Conservation (phyloP, 768 basidiomycete genomes). For the Suillus sp. region DNA sequence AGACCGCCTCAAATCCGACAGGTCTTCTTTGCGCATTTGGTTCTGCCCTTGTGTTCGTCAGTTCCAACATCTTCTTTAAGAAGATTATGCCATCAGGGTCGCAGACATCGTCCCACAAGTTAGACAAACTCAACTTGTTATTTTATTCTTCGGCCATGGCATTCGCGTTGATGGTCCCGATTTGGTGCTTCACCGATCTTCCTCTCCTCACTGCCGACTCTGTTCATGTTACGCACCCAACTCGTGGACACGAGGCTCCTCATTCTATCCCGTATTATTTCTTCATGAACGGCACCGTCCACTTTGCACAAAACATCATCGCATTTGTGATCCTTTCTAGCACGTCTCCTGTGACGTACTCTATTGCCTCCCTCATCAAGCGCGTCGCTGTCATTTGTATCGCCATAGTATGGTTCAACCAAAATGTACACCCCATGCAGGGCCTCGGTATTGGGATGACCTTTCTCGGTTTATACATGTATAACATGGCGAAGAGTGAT, state of each 20-base stretch:
- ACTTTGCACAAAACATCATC: slow-evolving; percentile 96
- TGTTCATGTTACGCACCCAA: slow-evolving; percentile 46
- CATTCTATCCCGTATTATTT: slow-evolving; percentile 81
- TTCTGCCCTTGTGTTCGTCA: slow-evolving; percentile 94
- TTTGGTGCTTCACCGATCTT: slow-evolving; percentile 92
- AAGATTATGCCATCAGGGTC: slow-evolving; percentile 84
- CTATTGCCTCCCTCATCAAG: slow-evolving; percentile 96
- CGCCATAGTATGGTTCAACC: slow-evolving; percentile 96
- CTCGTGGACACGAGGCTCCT: slow-evolving; percentile 46
- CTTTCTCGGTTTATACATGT: slow-evolving; percentile 91
- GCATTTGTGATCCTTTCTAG: slow-evolving; percentile 96
- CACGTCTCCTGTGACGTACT: slow-evolving; percentile 98
- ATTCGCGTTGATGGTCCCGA: slow-evolving; percentile 93
- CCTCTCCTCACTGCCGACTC: slow-evolving; percentile 58
- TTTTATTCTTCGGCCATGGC: slow-evolving; percentile 95
- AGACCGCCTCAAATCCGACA: slow-evolving; percentile 80
- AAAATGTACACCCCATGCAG: slow-evolving; percentile 81
- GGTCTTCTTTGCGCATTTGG: slow-evolving; percentile 97
- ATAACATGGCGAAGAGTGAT: slow-evolving; percentile 91
- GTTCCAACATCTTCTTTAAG: slow-evolving; percentile 99
- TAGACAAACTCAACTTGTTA: slow-evolving; percentile 96
- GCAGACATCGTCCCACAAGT: slow-evolving; percentile 62
- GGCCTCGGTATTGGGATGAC: slow-evolving; percentile 89
- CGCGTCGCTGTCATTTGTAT: slow-evolving; percentile 98
- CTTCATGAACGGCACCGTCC: slow-evolving; percentile 91